Evolutionary conservation across 2,329 filamentous ascomycete genomes (phyloP).

Genomic region (Trichophyton verrucosum): DNA sequence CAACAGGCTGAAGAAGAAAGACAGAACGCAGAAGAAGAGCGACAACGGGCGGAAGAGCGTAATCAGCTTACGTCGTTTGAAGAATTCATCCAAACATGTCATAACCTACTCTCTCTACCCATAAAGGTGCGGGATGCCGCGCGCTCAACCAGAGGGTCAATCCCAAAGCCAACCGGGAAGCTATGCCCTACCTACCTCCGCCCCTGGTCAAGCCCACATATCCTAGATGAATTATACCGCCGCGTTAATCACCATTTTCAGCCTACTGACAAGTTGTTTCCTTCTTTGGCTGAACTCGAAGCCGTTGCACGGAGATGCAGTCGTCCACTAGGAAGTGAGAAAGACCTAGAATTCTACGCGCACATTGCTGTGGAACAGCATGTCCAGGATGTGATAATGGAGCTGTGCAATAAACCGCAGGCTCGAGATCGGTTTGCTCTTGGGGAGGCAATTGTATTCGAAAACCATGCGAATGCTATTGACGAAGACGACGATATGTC

Average conservation of each 20-base stretch:
- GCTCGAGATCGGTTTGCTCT: not conserved
- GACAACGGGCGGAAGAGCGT: not conserved
- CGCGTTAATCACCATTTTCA: not conserved
- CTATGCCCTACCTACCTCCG: constrained; percentile 1
- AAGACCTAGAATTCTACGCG: constrained; percentile 16
- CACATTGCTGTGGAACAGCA: constrained; percentile 17
- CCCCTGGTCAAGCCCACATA: not conserved
- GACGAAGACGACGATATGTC: constrained; percentile 8
- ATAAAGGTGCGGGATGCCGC: not conserved
- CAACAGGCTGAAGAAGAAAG: not conserved
- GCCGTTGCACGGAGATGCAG: not conserved
- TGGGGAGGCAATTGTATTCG: constrained; percentile 14
- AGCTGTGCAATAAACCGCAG: constrained; percentile 14
- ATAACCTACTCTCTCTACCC: constrained; percentile 1
- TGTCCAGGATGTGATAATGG: constrained; percentile 16
- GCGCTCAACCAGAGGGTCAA: not conserved
- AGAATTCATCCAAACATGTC: not conserved
- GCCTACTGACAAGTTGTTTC: not conserved
- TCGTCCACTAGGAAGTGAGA: constrained; percentile 15
- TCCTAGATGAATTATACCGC: not conserved
- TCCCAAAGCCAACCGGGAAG: not conserved
- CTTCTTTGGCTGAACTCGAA: not conserved
- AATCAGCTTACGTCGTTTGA: not conserved
- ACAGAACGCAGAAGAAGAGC: not conserved
- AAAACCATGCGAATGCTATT: constrained; percentile 11